A percentile compares a stretch with the other conserved stretches of the same genome.
Conservation (phyloP, 202 grass and related monocot species). For the Alloteropsis angusta region DNA sequence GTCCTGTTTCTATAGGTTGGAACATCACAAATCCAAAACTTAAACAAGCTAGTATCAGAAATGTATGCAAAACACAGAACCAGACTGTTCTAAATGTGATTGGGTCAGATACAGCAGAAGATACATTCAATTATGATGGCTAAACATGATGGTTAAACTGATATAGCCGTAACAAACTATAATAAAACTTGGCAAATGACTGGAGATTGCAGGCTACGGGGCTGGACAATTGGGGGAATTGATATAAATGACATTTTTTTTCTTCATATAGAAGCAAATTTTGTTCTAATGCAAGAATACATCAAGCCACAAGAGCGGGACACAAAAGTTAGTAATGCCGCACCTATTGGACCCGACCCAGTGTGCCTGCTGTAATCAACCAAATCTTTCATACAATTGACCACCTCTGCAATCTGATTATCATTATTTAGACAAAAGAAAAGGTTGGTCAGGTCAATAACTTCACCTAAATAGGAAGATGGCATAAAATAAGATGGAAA, state of each 20-base stretch:
- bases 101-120: background rate
- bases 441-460: background rate
- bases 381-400: slow-evolving; percentile 89
- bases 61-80: background rate
- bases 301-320: background rate
- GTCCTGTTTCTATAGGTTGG: background rate
- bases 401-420: slow-evolving; percentile 73
- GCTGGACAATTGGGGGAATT: background rate
- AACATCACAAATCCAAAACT: background rate
- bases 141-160: background rate
- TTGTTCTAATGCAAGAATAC: background rate
- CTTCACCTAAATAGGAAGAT: background rate
- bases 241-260: background rate
- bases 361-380: slow-evolving; percentile 78
- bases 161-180: background rate
- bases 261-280: background rate
- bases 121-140: background rate
- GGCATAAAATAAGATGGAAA: background rate
- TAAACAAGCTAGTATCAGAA: background rate
- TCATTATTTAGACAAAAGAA: slow-evolving; percentile 13
- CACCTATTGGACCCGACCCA: slow-evolving; percentile 70
- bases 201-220: background rate
- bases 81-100: background rate
- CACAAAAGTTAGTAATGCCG: background rate
- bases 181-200: background rate